Evolutionary conservation across 2,329 filamentous ascomycete species (phyloP), one percentile per base, ranked within the genome.

Genomic region (Ophiostoma ips): DNA sequence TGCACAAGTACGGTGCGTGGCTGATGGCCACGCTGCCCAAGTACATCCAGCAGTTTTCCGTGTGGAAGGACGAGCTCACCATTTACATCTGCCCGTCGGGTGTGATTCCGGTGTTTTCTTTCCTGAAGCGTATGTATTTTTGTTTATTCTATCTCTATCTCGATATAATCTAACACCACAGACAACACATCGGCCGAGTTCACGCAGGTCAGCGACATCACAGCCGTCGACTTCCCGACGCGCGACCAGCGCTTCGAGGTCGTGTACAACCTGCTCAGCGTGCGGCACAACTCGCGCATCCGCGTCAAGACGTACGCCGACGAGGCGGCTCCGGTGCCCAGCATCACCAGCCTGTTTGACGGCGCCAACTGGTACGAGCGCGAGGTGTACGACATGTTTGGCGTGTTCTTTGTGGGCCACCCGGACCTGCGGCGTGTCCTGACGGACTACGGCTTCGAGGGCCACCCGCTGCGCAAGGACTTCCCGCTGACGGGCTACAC

Each of bases 371-470:
- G 92, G 92, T 96, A 94, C 66, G 92, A 98, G 74, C 80, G 92
- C 58, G 92, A 98, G 70, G 88, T 94, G 21, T 96, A 96, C 70
- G 92, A 98, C 68, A 69, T 98, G 61, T 98, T 94, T 63, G 92
- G 92, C 56, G 88, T 98, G 58, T 95, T 96, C 75, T 98, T 98
- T 69, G 76, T 83, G 50, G 87, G 84, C 55, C 92, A 98, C 72
- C 92, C 92, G 36, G 94, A 98, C 71, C 74, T 98, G 60, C 81
- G 92, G 66, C 81, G 92, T 59, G 96, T 98, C 71, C 94, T 98
- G 90, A 98, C 92, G 57, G 92, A 98, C 67, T 98, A 98, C 67
- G 92, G 92, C 49, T 98, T 98, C 63, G 94, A 98, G 66, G 92
- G 92, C 49, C 92, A 98, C 71, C 92, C 92, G 38, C 71, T 98